Conservation (phyloP, 2,329 filamentous ascomycete genomes). For the Penicillium vulpinum region DNA sequence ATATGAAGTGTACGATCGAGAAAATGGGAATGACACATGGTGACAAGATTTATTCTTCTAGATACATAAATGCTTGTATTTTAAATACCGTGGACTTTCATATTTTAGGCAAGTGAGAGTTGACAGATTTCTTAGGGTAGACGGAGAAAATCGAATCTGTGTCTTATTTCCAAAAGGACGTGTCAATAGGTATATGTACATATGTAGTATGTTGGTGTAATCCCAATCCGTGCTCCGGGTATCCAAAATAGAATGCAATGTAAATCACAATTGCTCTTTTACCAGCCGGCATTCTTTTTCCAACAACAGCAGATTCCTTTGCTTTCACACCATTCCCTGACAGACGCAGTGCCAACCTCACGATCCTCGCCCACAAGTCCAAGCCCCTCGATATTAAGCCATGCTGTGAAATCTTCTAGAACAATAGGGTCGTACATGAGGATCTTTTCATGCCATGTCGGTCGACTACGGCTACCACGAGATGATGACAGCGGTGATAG, state of each 20-base stretch:
- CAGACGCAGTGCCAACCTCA: constrained; percentile 63
- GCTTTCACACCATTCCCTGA: constrained; percentile 87
- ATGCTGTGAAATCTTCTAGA: constrained; percentile 78
- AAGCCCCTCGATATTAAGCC: constrained; percentile 74
- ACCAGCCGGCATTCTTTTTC: constrained; percentile 49
- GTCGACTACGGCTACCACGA: constrained; percentile 42
- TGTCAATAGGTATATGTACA: background rate
- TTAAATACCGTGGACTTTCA: background rate
- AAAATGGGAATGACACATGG: background rate
- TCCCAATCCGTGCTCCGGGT: background rate
- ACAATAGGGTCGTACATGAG: constrained; percentile 89
- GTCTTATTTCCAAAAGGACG: no score
- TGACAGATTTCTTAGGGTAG: background rate
- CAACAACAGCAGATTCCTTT: constrained; percentile 80
- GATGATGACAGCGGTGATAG: constrained; percentile 17
- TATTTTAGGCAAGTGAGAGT: background rate
- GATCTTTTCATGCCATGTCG: constrained; percentile 88
- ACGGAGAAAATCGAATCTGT: background rate
- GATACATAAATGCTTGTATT: background rate
- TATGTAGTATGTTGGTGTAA: background rate
- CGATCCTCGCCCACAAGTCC: constrained; percentile 63
- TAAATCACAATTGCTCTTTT: background rate
- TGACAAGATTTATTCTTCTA: background rate
- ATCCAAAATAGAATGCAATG: background rate
- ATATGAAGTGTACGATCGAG: background rate